phyloP scores from a whole-genome alignment of 1,284 basidiomycete species.

The Papiliotrema laurentii region DNA sequence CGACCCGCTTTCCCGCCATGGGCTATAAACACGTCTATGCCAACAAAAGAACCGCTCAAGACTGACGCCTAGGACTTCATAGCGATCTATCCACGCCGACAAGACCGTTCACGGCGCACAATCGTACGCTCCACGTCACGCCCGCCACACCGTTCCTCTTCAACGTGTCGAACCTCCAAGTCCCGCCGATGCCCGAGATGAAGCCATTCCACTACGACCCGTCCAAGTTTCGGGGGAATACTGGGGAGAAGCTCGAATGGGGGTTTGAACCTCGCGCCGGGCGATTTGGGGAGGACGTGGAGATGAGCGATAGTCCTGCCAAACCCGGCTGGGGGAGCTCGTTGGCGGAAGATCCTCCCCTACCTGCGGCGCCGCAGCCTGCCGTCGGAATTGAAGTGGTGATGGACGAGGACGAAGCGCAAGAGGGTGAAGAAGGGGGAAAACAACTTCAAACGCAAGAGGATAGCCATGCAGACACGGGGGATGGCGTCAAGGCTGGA shows the following conservation, averaged over 20 bases:
- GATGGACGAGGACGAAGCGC: neutral
- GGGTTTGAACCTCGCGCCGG: conserved; percentile 15
- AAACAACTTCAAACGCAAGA: too few relatives aligned
- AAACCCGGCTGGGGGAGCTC: neutral
- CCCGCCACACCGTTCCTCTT: conserved; percentile 10
- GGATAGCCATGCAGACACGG: too few relatives aligned
- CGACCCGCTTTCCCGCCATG: neutral
- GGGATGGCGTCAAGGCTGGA: too few relatives aligned
- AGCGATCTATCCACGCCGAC: conserved; percentile 24
- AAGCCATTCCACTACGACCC: conserved; percentile 5
- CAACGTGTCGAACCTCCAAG: conserved; percentile 1
- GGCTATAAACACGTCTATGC: too few relatives aligned
- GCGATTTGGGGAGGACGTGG: conserved; percentile 26
- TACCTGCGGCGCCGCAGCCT: too few relatives aligned
- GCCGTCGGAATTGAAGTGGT: too few relatives aligned
- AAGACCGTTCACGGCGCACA: conserved; percentile 12
- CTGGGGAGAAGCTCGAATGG: too few relatives aligned
- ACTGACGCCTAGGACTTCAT: conserved; percentile 31
- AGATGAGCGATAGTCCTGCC: conserved; percentile 35
- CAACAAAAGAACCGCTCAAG: too few relatives aligned
- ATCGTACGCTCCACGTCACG: conserved; percentile 3
- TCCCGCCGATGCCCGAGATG: conserved; percentile 1
- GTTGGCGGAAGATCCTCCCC: too few relatives aligned
- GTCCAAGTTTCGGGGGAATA: conserved; percentile 7
- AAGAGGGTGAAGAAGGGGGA: neutral